Base-by-base conservation (phyloP, 2,329 filamentous ascomycete species). In the Thielaviopsis musarum region DNA sequence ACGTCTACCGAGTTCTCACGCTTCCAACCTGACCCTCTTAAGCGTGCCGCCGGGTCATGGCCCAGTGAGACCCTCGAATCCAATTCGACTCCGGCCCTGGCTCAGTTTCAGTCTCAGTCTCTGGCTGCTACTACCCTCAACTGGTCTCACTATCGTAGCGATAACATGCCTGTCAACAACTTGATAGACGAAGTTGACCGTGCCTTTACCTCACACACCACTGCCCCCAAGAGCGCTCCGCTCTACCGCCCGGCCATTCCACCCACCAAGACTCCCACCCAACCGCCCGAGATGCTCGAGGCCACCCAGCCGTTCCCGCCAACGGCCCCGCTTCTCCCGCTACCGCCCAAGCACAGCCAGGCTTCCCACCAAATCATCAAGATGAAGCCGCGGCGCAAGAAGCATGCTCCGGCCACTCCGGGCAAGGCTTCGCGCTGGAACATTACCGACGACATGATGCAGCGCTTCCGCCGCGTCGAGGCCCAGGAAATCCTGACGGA, bases 401-500 rank as follows among this genome's bases (percentile, higher is more conserved):
- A 52, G 24, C 52, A 21, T 5, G 28, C 48, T 15, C 53, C 56
- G 51, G 24, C 45, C 38, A 48, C 56, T 22, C 48, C 53, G 34
- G 41, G 63, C 10, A 65, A 64, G 41, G 58, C 64, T 15, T 67
- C 76, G 52, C 72, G 75, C 68, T 80, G 79, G 77, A 75, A 74
- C 15, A 66, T 83, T 30, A 73, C 78, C 0, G 77, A 79, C 57
- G 81, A 80, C 62, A 72, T 83, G 64, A 73, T 76, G 19, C 77
- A 76, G 52, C 71, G 78, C 53, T 81, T 83, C 66, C 73, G 73
- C 62, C 74, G 74, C 54, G 72, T 78, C 58, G 79, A 83, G 62
- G 79, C 74, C 0, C 77, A 82, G 57, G 80, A 84, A 68, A 80
- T 82, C 71, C 68, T 82, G 13, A 77, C 79, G 12, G 75, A 78